These are phyloP conservation scores for Lachnellula willkommii DNA, from an alignment of 2,329 filamentous ascomycete species.

Conservation along the genomic window DNA sequence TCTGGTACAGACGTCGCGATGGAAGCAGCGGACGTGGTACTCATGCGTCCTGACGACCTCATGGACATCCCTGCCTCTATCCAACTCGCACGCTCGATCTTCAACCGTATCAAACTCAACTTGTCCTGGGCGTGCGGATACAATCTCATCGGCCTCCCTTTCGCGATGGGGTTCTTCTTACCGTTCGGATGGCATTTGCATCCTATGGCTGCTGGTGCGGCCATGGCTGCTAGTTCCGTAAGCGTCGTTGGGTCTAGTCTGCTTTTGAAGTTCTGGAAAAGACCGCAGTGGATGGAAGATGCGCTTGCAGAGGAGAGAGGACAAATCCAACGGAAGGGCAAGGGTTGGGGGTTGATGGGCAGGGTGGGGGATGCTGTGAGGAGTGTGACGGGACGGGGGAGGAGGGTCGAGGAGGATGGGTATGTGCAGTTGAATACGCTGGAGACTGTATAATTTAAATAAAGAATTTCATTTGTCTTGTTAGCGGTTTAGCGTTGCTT, in stretches of 20 bases:
- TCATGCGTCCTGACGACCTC: slow-evolving; percentile 88
- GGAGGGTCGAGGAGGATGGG: slow-evolving; percentile 44
- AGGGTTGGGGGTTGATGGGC: slow-evolving; percentile 34
- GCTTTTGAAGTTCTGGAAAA: slow-evolving; percentile 78
- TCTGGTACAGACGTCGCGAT: slow-evolving; percentile 95
- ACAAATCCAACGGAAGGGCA: slow-evolving; percentile 29
- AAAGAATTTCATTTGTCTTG: neutral
- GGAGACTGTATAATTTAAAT: slow-evolving; percentile 23
- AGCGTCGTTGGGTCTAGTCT: slow-evolving; percentile 82
- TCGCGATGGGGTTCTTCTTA: slow-evolving; percentile 94
- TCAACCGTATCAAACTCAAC: slow-evolving; percentile 89
- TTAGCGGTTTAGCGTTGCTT: neutral
- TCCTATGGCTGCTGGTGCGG: slow-evolving; percentile 88
- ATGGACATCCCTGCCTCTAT: slow-evolving; percentile 89
- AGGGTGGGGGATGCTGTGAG: slow-evolving; percentile 41
- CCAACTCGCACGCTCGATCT: slow-evolving; percentile 76
- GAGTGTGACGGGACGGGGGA: slow-evolving; percentile 34
- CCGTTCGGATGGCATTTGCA: slow-evolving; percentile 84
- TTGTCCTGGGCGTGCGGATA: slow-evolving; percentile 89
- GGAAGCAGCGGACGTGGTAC: slow-evolving; percentile 91
- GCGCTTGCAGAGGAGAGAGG: slow-evolving; percentile 58
- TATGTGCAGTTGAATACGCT: slow-evolving; percentile 50
- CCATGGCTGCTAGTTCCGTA: slow-evolving; percentile 88
- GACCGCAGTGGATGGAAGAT: slow-evolving; percentile 82
- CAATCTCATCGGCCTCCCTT: slow-evolving; percentile 84